Base-by-base conservation (phyloP, 2,329 filamentous ascomycete species). In the Paecilomyces formosus region DNA sequence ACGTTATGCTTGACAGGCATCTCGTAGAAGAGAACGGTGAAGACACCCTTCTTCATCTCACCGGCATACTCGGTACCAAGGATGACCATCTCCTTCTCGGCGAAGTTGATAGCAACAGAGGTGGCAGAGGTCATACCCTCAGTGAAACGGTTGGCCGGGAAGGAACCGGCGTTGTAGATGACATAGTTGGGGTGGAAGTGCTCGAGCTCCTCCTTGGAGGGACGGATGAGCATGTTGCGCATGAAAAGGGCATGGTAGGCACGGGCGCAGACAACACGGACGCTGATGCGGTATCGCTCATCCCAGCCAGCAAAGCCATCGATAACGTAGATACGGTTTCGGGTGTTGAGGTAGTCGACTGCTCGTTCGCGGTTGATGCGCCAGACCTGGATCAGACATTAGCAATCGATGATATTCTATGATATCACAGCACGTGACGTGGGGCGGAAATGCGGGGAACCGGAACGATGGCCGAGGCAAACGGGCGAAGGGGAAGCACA, bases 1-100 rank as follows among this genome's bases (percentile, higher is more conserved):
- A 99, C 93, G 78, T 97, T 95, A 86, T 99, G 94, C 87, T 97
- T 97, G 74, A 99, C 90, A 62, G 94, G 94, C 92, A 97, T 99
- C 83, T 99, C 94, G 83, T 97, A 99, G 85, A 96, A 99, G 75
- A 99, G 87, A 55, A 99, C 92, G 54, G 94, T 99, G 85, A 99
- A 99, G 77, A 99, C 85, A 69, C 94, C 92, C 83, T 96, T 96
- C 83, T 96, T 96, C 90, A 94, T 93, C 81, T 93, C 90, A 70
- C 93, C 93, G 59, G 94, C 94, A 73, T 99, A 99, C 81, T 99
- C 94, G 35, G 94, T 99, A 76, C 94, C 94, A 59, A 99, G 87
- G 75, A 99, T 99, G 68, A 99, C 94, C 94, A 99, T 99, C 85
- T 99, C 94, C 88, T 96, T 97, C 74, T 97, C 92, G 73, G 89